Conservation (phyloP, 2,329 filamentous ascomycete species). For the Cladosporium sp. region DNA sequence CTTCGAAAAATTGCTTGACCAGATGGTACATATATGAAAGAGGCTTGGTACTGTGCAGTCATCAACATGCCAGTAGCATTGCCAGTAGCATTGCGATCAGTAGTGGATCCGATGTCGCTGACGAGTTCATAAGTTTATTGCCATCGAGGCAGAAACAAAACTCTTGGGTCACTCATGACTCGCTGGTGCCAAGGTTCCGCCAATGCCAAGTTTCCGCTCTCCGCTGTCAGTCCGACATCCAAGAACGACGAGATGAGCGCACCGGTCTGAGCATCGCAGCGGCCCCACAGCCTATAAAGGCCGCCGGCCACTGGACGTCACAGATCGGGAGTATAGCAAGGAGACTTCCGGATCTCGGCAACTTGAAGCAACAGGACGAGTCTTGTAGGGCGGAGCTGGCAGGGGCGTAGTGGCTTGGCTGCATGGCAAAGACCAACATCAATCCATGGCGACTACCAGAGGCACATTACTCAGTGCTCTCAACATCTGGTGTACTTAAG, state of each 20-base stretch:
- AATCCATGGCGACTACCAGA: neutral
- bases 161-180: neutral
- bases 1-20: neutral
- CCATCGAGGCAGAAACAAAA: neutral
- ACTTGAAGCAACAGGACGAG: neutral
- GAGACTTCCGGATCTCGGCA: neutral
- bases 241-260: neutral
- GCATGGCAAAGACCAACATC: neutral
- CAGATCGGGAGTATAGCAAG: neutral
- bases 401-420: conserved; percentile 2
- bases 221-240: neutral
- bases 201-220: neutral
- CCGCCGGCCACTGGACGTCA: neutral
- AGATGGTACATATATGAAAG: neutral
- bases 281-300: neutral
- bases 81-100: neutral
- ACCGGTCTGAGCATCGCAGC: neutral
- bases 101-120: neutral
- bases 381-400: neutral
- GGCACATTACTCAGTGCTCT: neutral
- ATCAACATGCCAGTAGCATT: neutral
- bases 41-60: neutral
- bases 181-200: neutral
- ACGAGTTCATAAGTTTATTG: neutral
- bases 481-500: neutral